Evolutionary conservation across 768 basidiomycete genomes (phyloP).

Genomic region (Macrolepiota fuliginosa): DNA sequence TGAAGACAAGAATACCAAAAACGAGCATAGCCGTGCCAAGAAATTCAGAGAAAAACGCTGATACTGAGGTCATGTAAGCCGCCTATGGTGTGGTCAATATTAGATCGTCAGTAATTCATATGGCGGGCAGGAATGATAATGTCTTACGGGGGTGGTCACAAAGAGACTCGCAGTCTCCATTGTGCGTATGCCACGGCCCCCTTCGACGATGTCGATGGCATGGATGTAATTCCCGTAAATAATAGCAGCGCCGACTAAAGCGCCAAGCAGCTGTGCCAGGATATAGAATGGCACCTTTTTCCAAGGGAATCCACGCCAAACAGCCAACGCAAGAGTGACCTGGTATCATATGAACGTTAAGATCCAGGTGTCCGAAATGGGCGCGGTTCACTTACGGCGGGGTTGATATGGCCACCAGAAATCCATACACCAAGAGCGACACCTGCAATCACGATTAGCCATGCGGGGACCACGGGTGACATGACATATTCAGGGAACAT

Average conservation of each 20-base stretch:
- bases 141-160: slow-evolving; percentile 56
- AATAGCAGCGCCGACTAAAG: slow-evolving; percentile 54
- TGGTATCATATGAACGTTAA: slow-evolving; percentile 15
- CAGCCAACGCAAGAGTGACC: slow-evolving; percentile 65
- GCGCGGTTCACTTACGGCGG: slow-evolving; percentile 38
- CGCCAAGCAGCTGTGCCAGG: slow-evolving; percentile 64
- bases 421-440: slow-evolving; percentile 61
- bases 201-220: slow-evolving; percentile 66
- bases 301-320: slow-evolving; percentile 68
- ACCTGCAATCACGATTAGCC: slow-evolving; percentile 22
- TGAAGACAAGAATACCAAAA: slow-evolving; percentile 51
- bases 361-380: neutral
- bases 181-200: slow-evolving; percentile 51
- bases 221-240: slow-evolving; percentile 69
- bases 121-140: neutral
- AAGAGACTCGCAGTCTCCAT: slow-evolving; percentile 57
- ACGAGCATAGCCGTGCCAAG: slow-evolving; percentile 57
- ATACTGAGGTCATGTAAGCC: slow-evolving; percentile 36
- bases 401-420: slow-evolving; percentile 68
- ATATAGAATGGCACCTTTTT: slow-evolving; percentile 69
- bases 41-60: slow-evolving; percentile 52
- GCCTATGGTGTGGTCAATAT: slow-evolving; percentile 20
- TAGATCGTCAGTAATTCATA: neutral
- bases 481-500: too few relatives aligned
- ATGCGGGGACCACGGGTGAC: neutral